Percentiles rank a stretch among this genome's conserved stretches.
Conservation (phyloP, 2,329 filamentous ascomycete genomes). For the Cladosporium velox region DNA sequence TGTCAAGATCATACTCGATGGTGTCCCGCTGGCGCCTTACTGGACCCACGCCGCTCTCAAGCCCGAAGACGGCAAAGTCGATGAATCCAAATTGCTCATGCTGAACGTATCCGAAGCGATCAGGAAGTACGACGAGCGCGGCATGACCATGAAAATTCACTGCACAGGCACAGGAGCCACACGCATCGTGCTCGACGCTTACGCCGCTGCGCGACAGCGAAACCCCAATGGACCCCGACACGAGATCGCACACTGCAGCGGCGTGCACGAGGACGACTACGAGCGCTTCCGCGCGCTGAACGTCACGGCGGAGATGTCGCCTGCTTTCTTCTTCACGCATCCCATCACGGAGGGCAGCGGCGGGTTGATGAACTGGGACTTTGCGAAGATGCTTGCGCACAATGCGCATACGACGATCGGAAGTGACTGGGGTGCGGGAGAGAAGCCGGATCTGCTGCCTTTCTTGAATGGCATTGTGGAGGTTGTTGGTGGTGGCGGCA, state of each 20-base stretch:
- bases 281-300: constrained; percentile 33
- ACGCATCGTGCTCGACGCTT: constrained; percentile 36
- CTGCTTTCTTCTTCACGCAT: constrained; percentile 33
- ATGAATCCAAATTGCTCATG: constrained; percentile 30
- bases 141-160: constrained; percentile 41
- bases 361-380: constrained; percentile 35
- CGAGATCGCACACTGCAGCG: constrained; percentile 37
- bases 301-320: constrained; percentile 41
- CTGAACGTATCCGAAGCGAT: constrained; percentile 32
- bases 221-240: constrained; percentile 37
- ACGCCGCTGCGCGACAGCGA: constrained; percentile 32
- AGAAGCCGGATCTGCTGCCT: constrained; percentile 7
- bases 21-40: constrained; percentile 37
- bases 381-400: constrained; percentile 32
- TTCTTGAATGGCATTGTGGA: constrained; percentile 1
- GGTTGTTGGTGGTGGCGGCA: background rate
- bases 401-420: constrained; percentile 38
- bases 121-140: constrained; percentile 34
- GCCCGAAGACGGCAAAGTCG: constrained; percentile 31
- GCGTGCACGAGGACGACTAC: constrained; percentile 36
- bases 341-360: constrained; percentile 23
- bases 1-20: constrained; percentile 41
- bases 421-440: constrained; percentile 20
- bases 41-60: constrained; percentile 34
- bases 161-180: constrained; percentile 37